These are phyloP conservation scores for Xerocomus amazonicus DNA, from an alignment of 1,284 basidiomycete genomes.

Conservation along the genomic window DNA sequence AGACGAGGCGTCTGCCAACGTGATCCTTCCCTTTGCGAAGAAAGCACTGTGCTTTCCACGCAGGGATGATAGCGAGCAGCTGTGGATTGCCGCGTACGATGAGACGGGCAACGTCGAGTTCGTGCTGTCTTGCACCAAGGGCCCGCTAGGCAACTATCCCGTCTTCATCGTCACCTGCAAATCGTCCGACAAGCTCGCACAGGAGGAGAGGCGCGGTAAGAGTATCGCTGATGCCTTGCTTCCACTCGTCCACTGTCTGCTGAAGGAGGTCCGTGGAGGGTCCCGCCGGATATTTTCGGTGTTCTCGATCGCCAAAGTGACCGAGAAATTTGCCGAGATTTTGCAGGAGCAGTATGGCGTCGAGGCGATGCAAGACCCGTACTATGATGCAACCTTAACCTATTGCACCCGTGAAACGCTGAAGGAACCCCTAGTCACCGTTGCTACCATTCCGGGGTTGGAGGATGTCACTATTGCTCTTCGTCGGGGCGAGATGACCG, in stretches of 20 bases:
- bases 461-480: slow-evolving; percentile 35
- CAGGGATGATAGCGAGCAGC: slow-evolving; percentile 30
- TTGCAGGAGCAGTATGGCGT: slow-evolving; percentile 39
- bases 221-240: slow-evolving; percentile 37
- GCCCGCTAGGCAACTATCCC: slow-evolving; percentile 53
- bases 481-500: slow-evolving; percentile 42
- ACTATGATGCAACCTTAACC: slow-evolving; percentile 61
- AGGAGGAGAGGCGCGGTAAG: slow-evolving; percentile 14
- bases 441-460: slow-evolving; percentile 3
- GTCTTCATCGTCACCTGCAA: slow-evolving; percentile 51
- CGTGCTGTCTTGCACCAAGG: slow-evolving; percentile 55
- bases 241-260: slow-evolving; percentile 34
- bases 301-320: slow-evolving; percentile 53
- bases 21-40: slow-evolving; percentile 48
- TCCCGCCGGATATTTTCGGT: slow-evolving; percentile 58
- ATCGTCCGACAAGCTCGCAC: slow-evolving; percentile 30
- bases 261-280: slow-evolving; percentile 26
- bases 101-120: slow-evolving; percentile 41
- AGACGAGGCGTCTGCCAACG: slow-evolving; percentile 47
- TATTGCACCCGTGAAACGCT: slow-evolving; percentile 50
- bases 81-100: slow-evolving; percentile 50
- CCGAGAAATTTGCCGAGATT: slow-evolving; percentile 42
- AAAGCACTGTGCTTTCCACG: slow-evolving; percentile 14
- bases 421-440: slow-evolving; percentile 20
- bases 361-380: slow-evolving; percentile 38